phyloP scores from a whole-genome alignment of 768 basidiomycete species.

The Lactarius vividus region DNA sequence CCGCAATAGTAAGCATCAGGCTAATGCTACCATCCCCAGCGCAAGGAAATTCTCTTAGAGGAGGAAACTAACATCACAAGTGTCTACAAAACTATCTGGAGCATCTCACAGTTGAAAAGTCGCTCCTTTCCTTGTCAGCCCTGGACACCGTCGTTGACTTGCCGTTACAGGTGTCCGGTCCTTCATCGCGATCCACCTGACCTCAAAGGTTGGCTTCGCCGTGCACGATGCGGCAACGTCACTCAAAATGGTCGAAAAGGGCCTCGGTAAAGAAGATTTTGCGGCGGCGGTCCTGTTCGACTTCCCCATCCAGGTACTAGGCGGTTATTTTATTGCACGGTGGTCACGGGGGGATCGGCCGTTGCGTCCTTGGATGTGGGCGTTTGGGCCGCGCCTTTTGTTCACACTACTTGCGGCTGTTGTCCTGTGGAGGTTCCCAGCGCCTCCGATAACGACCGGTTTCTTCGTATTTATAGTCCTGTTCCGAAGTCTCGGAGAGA shows the following conservation, averaged over 20 bases:
- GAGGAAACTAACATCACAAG: conserved; percentile 85
- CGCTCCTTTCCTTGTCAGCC: conserved; percentile 32
- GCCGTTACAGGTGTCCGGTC: conserved; percentile 76
- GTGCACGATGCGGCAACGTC: conserved; percentile 90
- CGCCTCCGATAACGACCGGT: conserved; percentile 61
- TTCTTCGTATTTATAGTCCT: conserved; percentile 82
- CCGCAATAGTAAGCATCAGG: background rate
- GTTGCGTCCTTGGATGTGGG: conserved; percentile 83
- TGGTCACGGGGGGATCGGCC: conserved; percentile 84
- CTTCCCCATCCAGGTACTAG: conserved; percentile 94
- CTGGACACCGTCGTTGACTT: conserved; percentile 2
- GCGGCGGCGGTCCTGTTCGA: conserved; percentile 92
- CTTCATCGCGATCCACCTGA: conserved; percentile 80
- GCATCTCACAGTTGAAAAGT: conserved; percentile 90
- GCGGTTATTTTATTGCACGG: conserved; percentile 89
- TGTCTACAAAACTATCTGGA: conserved; percentile 94
- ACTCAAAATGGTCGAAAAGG: conserved; percentile 96
- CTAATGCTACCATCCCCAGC: conserved; percentile 43
- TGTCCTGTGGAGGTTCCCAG: conserved; percentile 84
- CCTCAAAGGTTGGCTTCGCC: conserved; percentile 92
- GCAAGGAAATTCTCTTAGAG: conserved; percentile 67
- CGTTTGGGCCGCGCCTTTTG: conserved; percentile 82
- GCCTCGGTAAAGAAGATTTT: conserved; percentile 90
- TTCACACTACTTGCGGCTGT: conserved; percentile 72
- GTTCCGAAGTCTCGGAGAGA: conserved; percentile 79